Percentiles rank a stretch among this genome's conserved stretches.
Evolutionary conservation across 352 stramenopile genomes (phyloP).

Genomic region (Phytopythium oedochilum): DNA sequence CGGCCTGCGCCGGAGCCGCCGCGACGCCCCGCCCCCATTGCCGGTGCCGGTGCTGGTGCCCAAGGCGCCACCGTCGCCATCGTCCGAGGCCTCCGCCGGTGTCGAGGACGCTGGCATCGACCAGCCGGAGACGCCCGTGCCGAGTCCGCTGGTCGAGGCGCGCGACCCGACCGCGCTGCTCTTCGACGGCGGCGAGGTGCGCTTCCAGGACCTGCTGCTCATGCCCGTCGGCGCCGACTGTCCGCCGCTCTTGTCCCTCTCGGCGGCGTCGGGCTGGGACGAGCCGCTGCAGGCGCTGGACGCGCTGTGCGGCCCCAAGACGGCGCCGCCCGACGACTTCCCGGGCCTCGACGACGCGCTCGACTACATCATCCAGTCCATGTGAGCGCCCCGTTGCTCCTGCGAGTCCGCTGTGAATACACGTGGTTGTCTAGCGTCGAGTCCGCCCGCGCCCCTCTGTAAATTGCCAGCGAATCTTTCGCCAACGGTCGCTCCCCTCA

Average conservation of each 20-base stretch:
- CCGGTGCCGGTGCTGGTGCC: neutral
- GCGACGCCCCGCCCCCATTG: neutral
- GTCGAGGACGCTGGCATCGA: no score
- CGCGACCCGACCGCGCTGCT: neutral
- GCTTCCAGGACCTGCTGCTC: constrained; percentile 7
- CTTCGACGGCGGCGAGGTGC: neutral
- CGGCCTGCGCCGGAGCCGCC: constrained; percentile 1
- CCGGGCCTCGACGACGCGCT: constrained; percentile 5
- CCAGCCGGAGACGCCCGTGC: neutral
- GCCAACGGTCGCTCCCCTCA: neutral
- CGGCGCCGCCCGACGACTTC: neutral
- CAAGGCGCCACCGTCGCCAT: neutral
- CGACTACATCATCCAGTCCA: constrained; percentile 5
- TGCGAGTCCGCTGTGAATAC: neutral
- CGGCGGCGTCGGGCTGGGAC: neutral
- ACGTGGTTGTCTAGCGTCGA: neutral
- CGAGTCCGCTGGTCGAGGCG: neutral
- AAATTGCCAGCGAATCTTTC: neutral
- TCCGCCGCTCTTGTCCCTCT: neutral
- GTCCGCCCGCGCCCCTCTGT: no score
- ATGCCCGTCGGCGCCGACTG: neutral
- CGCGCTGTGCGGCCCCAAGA: neutral
- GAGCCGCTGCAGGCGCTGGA: constrained; percentile 1
- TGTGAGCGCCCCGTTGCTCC: neutral
- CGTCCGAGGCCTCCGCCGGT: neutral